A percentile compares a stretch with the other conserved stretches of the same genome.
These are phyloP conservation scores for Melocanna baccifera DNA, from an alignment of 176 grass and related monocot genomes.

Conservation along the genomic window DNA sequence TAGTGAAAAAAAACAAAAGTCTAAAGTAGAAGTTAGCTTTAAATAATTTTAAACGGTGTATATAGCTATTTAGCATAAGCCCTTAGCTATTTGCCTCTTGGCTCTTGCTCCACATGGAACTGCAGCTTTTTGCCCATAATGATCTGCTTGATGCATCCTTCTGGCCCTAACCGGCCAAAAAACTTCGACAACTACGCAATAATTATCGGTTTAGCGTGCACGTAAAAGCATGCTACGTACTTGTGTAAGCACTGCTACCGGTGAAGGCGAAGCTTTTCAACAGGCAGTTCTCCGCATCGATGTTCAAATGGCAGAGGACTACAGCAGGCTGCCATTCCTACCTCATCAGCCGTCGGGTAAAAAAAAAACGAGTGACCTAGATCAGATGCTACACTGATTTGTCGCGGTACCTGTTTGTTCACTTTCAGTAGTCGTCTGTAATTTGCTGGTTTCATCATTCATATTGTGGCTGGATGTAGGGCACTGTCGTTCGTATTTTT, in stretches of 20 bases:
- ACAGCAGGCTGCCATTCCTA: no score
- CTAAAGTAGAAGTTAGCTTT: no score
- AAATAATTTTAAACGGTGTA: no score
- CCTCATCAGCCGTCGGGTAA: no score
- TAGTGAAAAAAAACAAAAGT: no score
- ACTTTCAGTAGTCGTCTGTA: neutral
- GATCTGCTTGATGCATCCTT: neutral
- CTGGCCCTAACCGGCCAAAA: conserved; percentile 5
- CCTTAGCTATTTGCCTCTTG: no score
- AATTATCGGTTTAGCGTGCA: conserved; percentile 31
- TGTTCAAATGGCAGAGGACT: no score
- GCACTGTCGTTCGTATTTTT: neutral
- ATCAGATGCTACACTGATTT: no score
- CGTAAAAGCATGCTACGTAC: conserved; percentile 28
- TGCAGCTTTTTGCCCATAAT: no score
- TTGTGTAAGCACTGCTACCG: neutral
- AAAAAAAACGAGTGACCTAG: no score
- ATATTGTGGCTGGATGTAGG: neutral
- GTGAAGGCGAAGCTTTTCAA: neutral
- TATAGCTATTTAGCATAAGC: no score
- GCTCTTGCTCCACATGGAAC: no score
- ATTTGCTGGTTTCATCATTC: neutral
- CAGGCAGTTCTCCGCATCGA: neutral
- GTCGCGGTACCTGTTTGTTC: neutral
- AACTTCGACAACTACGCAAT: neutral